Evolutionary conservation across 106 monocot genomes (phyloP), one percentile per base, ranked within the genome.

Genomic region (Apostasia shenzhenica): DNA sequence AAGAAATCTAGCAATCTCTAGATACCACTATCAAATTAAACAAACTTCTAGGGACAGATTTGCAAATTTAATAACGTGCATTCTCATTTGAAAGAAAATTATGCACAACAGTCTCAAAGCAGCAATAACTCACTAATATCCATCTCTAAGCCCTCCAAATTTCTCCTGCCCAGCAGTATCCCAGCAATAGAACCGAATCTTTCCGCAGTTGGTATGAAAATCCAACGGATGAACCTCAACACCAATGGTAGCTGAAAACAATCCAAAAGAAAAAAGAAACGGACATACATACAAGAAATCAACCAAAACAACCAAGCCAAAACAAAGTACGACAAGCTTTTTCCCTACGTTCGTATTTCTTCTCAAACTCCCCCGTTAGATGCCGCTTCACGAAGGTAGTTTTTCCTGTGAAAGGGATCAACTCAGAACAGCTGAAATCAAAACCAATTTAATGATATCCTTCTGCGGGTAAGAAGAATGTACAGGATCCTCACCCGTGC

Each of bases 161-260:
- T 88, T 88, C 73, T 88, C 88, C 69, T 88, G 88, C 6, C 88
- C 88, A 3, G 88, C 84, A 1, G 84, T 88, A 52, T 88, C 88
- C 88, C 88, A 88, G 73, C 88, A 88, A 52, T 83, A 84, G 55
- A 88, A 88, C 50, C 88, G 54, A 55, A 88, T 81, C 78, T 81
- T 83, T 0, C 88, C 84, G 51, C 84, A 84, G 47, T 81, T 88
- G 3, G 88, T 88, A 70, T 62, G 61, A 77, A 88, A 88, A 58
- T 88, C 88, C 73, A 88, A 75, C 5, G 88, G 84, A 73, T 84
- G 88, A 5, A 88, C 88, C 66, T 88, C 88, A 59, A 88, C 88
- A 45, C 84, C 88, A 73, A 88, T 88, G 49, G 84, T 88, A 14
- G 88, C 86, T 86, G 80, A 14, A 65, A 3, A 43, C 47, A 43